Evolutionary conservation across 768 basidiomycete species (phyloP).

Genomic region (Tricholoma matsutake): DNA sequence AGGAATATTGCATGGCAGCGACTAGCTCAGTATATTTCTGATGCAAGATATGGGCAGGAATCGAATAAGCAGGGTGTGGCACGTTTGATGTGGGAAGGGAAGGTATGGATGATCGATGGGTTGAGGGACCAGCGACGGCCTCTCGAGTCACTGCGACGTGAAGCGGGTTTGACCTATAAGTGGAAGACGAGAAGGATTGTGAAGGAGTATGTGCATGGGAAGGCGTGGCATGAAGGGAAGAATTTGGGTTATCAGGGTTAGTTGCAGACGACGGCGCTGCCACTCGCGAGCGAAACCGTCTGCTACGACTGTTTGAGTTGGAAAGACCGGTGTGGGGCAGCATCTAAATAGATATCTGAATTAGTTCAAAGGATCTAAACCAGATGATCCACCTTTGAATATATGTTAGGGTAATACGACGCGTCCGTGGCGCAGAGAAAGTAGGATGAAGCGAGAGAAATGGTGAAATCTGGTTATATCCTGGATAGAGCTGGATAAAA

Average conservation of each 20-base stretch:
- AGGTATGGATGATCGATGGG: background rate
- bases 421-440: background rate
- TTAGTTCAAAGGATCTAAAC: background rate
- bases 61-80: background rate
- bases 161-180: background rate
- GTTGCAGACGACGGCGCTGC: background rate
- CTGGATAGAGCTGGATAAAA: slow-evolving; percentile 2
- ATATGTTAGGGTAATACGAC: background rate
- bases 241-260: background rate
- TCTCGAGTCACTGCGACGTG: background rate
- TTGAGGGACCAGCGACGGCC: background rate
- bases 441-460: background rate
- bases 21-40: slow-evolving; percentile 1
- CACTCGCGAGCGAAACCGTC: background rate
- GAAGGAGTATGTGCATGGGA: background rate
- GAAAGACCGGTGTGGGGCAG: background rate
- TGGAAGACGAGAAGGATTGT: background rate
- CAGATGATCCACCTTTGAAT: background rate
- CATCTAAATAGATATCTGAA: background rate
- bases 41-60: background rate
- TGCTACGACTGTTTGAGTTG: background rate
- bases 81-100: background rate
- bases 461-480: slow-evolving; percentile 1
- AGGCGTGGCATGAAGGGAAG: background rate
- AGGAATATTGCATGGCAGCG: background rate